Evolutionary conservation across 2,329 filamentous ascomycete species (phyloP).

Genomic region (Simplicillium sp.): DNA sequence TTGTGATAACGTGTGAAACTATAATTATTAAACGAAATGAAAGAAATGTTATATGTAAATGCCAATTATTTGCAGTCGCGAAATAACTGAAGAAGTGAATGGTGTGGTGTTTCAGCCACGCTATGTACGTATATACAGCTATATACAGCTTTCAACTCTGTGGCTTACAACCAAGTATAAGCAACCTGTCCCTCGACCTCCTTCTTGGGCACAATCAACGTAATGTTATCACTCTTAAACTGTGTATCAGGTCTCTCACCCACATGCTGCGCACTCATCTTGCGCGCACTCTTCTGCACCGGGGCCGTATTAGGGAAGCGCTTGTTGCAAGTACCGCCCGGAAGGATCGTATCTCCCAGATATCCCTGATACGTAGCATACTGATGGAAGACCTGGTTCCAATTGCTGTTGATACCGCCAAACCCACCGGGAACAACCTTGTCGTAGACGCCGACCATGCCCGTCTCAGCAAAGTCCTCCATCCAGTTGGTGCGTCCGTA

Average conservation of each 20-base stretch:
- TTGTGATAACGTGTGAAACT: no score
- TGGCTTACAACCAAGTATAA: no score
- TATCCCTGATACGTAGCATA: slow-evolving; percentile 12
- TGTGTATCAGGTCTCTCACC: slow-evolving; percentile 4
- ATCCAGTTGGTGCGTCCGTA: slow-evolving; percentile 12
- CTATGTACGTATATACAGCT: no score
- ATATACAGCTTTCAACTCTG: no score
- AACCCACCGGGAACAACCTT: slow-evolving; percentile 16
- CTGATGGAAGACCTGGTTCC: slow-evolving; percentile 13
- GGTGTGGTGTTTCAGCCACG: no score
- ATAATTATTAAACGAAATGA: no score
- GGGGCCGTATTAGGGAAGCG: slow-evolving; percentile 7
- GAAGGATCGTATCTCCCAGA: slow-evolving; percentile 8
- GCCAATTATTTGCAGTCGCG: no score
- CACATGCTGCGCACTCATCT: neutral
- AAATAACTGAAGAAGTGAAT: no score
- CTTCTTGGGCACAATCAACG: slow-evolving; percentile 4
- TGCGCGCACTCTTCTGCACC: slow-evolving; percentile 5
- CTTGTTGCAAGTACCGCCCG: slow-evolving; percentile 11
- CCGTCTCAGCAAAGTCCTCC: slow-evolving; percentile 17
- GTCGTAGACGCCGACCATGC: slow-evolving; percentile 14
- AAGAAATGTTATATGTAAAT: no score
- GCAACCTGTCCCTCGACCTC: slow-evolving; percentile 1
- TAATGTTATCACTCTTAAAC: slow-evolving; percentile 7
- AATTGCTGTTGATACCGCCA: slow-evolving; percentile 13